Evolutionary conservation across 2,329 filamentous ascomycete genomes (phyloP), one percentile per base, ranked within the genome.

Genomic region (Amphichorda felina): DNA sequence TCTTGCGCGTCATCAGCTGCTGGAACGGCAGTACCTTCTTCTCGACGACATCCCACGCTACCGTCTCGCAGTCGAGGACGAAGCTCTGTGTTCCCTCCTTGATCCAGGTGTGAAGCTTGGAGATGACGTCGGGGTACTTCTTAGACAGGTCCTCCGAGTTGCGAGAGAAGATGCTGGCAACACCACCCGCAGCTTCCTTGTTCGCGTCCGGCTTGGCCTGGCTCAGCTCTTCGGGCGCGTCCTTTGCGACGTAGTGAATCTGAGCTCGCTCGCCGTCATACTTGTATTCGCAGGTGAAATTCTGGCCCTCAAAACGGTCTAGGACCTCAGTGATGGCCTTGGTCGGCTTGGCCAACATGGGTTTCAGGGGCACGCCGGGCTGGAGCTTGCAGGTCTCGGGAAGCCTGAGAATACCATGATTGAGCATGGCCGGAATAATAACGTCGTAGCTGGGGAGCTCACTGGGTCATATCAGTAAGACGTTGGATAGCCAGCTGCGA

Each of bases 231-330:
- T 82, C 64, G 2, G 75, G 65, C 8, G 83, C 73, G 41, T 89
- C 82, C 42, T 86, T 84, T 4, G 88, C 80, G 22, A 96, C 86
- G 46, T 94, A 98, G 55, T 98, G 91, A 34, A 98, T 96, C 54
- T 98, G 91, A n/a, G 91, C 91, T 53, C 91, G 73, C 59, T 98
- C 91, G 33, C 91, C 91, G 49, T 98, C 91, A 51, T 98, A 98
- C 58, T 98, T 98, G 69, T 94, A 98, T 56, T 98, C 91, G 61
- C 91, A 98, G 1, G 91, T 96, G 50, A 98, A 98, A 18, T 81
- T 82, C 53, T 94, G 91, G 43, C 83, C 79, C 54, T 96, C 91
- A 45, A 98, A 98, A 5, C 91, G 83, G 57, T 98, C 89, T 9
- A 98, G 70, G 1, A 98, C 91, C 60, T 98, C 91, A 1, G 88